Percentiles rank a stretch among this genome's conserved stretches.
phyloP scores from a whole-genome alignment of 2,329 filamentous ascomycete genomes.

The Stagonosporopsis chrysanthemi region DNA sequence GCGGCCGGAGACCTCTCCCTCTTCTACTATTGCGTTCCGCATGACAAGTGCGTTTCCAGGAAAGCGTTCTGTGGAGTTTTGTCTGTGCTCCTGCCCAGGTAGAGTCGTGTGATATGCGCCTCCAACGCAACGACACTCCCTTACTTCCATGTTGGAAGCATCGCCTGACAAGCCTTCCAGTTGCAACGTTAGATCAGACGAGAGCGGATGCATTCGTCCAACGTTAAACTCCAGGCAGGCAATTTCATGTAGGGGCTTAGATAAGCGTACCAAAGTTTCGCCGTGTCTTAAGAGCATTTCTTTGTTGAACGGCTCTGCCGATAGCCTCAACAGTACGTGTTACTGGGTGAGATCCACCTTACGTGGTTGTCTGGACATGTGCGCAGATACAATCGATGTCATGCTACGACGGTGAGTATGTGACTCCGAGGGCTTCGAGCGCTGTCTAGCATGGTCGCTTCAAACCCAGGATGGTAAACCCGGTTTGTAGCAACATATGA shows the following conservation, averaged over 20 bases:
- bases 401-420: slow-evolving; percentile 1
- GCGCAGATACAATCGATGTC: background rate
- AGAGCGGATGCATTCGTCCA: background rate
- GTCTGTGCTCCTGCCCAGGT: background rate
- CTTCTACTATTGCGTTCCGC: background rate
- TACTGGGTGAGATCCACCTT: background rate
- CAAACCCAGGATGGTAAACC: background rate
- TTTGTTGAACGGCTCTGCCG: slow-evolving; percentile 5
- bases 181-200: background rate
- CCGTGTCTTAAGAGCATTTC: background rate
- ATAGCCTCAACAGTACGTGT: background rate
- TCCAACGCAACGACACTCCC: background rate
- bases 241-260: background rate
- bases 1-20: background rate
- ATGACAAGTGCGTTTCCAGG: background rate
- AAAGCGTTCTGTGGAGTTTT: background rate
- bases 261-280: slow-evolving; percentile 6
- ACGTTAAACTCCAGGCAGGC: background rate
- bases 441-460: background rate
- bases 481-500: background rate
- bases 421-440: background rate
- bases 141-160: background rate
- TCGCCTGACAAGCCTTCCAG: background rate
- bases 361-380: background rate
- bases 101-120: background rate